Evolutionary conservation across 345 rosid genomes (phyloP).

Genomic region (Hibiscus mutabilis): DNA sequence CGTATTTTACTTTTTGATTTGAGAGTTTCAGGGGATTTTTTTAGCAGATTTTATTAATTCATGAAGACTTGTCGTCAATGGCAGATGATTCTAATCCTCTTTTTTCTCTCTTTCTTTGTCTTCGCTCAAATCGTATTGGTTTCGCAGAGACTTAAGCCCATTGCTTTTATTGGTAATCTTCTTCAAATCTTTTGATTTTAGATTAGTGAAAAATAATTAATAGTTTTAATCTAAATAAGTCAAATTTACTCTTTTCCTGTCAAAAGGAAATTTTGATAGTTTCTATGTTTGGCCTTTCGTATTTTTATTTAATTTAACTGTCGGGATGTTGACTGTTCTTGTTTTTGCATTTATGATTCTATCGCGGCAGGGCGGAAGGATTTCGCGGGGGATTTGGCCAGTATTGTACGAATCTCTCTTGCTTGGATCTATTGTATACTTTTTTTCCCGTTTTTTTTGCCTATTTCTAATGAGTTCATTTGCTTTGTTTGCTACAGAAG

Average conservation of each 20-base stretch:
- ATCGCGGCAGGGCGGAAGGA: constrained; percentile 52
- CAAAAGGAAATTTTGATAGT: neutral
- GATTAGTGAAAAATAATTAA: neutral
- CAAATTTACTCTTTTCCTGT: neutral
- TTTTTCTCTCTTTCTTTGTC: constrained; percentile 57
- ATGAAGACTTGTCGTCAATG: constrained; percentile 66
- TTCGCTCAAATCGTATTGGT: constrained; percentile 64
- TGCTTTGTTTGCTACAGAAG: constrained; percentile 49
- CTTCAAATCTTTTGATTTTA: constrained; percentile 6
- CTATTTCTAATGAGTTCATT: neutral
- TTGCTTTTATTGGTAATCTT: constrained; percentile 50
- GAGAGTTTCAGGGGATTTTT: neutral
- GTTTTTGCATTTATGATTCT: constrained; percentile 20
- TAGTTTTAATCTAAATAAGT: neutral
- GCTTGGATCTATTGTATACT: constrained; percentile 3
- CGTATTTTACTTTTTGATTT: neutral
- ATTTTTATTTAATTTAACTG: constrained; percentile 5
- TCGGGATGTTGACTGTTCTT: constrained; percentile 13
- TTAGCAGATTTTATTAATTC: constrained; percentile 14
- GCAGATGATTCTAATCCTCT: constrained; percentile 85
- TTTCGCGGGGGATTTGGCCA: constrained; percentile 53
- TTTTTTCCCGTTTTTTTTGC: neutral
- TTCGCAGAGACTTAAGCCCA: constrained; percentile 42
- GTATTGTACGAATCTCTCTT: constrained; percentile 42
- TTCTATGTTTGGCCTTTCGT: neutral